Evolutionary conservation across 805 yeast genomes (phyloP).

Genomic region (Lachancea cidri): DNA sequence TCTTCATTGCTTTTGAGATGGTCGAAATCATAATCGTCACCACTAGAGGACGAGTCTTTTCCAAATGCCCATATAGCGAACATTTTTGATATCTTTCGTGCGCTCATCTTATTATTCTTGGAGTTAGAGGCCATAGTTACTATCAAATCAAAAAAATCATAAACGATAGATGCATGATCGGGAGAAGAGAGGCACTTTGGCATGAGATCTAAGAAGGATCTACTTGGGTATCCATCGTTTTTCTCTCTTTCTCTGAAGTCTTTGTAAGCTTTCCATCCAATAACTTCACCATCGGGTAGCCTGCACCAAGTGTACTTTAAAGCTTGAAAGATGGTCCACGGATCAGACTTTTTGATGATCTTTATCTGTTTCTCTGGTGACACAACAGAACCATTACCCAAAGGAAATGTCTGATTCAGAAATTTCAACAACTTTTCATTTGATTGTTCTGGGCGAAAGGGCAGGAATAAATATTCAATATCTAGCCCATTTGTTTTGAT

Average conservation of each 20-base stretch:
- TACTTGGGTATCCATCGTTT: constrained; percentile 60
- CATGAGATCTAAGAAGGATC: constrained; percentile 75
- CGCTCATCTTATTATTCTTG: constrained; percentile 70
- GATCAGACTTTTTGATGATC: constrained; percentile 51
- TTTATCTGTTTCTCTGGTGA: constrained; percentile 37
- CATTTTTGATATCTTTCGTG: constrained; percentile 73
- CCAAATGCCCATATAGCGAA: constrained; percentile 88
- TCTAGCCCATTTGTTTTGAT: constrained; percentile 65
- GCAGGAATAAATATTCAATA: constrained; percentile 69
- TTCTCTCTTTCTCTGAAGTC: constrained; percentile 62
- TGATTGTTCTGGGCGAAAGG: constrained; percentile 67
- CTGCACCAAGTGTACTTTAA: constrained; percentile 86
- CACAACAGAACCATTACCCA: constrained; percentile 45
- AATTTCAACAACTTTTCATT: constrained; percentile 56
- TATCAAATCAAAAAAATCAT: constrained; percentile 77
- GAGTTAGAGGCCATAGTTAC: constrained; percentile 76
- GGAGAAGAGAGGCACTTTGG: constrained; percentile 80
- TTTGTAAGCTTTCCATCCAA: constrained; percentile 82
- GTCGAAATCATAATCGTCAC: constrained; percentile 27
- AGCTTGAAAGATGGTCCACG: constrained; percentile 64
- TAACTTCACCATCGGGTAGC: constrained; percentile 68
- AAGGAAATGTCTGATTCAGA: constrained; percentile 53
- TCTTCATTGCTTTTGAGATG: constrained; percentile 14
- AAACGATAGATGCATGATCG: constrained; percentile 84
- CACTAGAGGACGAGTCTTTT: constrained; percentile 19